These are phyloP conservation scores for Fomes fomentarius DNA, from an alignment of 1,284 basidiomycete species.

Conservation along the genomic window DNA sequence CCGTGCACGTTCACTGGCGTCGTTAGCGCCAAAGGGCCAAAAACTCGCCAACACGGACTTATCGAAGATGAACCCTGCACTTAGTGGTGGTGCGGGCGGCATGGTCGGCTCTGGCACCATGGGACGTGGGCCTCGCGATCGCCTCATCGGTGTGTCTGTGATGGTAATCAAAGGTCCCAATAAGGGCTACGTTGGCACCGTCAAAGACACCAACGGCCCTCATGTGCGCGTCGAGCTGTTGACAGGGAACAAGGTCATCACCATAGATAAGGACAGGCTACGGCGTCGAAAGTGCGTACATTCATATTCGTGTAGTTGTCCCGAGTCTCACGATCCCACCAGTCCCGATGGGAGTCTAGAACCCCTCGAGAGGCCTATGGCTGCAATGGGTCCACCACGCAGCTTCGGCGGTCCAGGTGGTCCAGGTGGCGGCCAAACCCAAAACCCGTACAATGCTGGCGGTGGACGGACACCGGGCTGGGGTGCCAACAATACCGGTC, in stretches of 20 bases:
- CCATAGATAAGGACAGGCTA: slow-evolving; percentile 83
- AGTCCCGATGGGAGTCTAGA: slow-evolving; percentile 62
- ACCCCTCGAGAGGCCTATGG: slow-evolving; percentile 40
- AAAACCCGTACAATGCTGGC: slow-evolving; percentile 38
- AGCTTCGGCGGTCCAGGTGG: too few relatives aligned
- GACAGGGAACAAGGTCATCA: slow-evolving; percentile 89
- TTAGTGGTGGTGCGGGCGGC: slow-evolving; percentile 64
- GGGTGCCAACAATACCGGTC: slow-evolving; percentile 36
- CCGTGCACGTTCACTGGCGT: slow-evolving; percentile 77
- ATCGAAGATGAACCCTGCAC: slow-evolving; percentile 95
- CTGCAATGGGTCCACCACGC: slow-evolving; percentile 40
- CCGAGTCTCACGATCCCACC: background rate
- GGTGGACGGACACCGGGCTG: slow-evolving; percentile 38
- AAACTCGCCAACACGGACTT: slow-evolving; percentile 75
- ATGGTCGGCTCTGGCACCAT: slow-evolving; percentile 82
- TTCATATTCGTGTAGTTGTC: background rate
- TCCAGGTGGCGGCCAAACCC: slow-evolving; percentile 33
- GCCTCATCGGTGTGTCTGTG: slow-evolving; percentile 82
- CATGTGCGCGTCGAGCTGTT: slow-evolving; percentile 91
- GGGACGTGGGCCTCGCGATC: slow-evolving; percentile 77
- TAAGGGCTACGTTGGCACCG: slow-evolving; percentile 91
- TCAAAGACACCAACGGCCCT: slow-evolving; percentile 94
- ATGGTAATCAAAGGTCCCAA: slow-evolving; percentile 86
- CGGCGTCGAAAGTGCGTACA: slow-evolving; percentile 75
- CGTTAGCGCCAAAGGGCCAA: slow-evolving; percentile 85